Evolutionary conservation across 805 yeast species (phyloP), one percentile per base, ranked within the genome.

Genomic region (Cyberlindnera euphorbiae): DNA sequence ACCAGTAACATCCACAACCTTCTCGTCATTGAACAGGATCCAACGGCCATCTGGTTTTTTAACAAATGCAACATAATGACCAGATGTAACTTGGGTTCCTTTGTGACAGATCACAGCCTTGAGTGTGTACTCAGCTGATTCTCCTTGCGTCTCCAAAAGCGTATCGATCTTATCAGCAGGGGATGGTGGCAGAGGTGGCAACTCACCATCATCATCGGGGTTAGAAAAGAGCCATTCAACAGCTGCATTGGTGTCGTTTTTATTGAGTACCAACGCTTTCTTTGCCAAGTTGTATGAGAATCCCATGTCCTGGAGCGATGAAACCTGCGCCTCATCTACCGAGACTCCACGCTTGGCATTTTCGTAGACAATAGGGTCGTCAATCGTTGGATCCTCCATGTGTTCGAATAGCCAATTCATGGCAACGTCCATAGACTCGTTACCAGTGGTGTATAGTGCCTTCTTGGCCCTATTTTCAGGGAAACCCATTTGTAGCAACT

Each of bases 341-440:
- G 51, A 50, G n/a, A 41, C 39, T 3, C 32, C 30, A 5, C 33
- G 8, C 6, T 35, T n/a, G 11, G 44, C 28, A 4, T 41, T 36
- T 15, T 38, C 36, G 16, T 44, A 31, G 11, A 40, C 49, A 21
- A 42, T 36, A 7, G 66, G 62, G 6, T 62, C 76, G 55, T 89
- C 94, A 29, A 89, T 72, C 50, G 75, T 82, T 1, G 79, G 55
- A 56, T 86, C 96, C 17, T 89, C 97, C 80, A 87, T 76, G 53
- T 89, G 95, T 15, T 73, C 82, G 53, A 93, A 81, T 6, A 93
- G 56, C 95, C 97, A 86, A 49, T 86, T 84, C 83, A 84, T 79
- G 0, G 97, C 96, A 6, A 69, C 69, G 45, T 90, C 97, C 0
- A 64, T 52, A 3, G 63, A 56, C 1, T 62, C 49, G 49, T 88